A percentile compares a stretch with the other conserved stretches of the same genome.
Conservation (phyloP, 352 stramenopile species). For the Phytophthora sp. region DNA sequence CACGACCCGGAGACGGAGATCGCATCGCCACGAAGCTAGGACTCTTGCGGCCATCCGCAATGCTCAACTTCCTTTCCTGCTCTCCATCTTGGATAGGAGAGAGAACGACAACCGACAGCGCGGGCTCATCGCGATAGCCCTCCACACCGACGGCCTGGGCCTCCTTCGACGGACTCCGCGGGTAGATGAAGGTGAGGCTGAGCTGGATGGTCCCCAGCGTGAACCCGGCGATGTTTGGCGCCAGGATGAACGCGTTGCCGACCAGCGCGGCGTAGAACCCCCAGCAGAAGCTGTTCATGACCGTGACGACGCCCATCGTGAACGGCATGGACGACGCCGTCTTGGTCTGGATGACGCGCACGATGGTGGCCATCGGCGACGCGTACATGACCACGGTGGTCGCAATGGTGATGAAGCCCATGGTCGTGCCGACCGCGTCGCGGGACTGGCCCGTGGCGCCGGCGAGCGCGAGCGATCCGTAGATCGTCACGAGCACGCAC, state of each 20-base stretch:
- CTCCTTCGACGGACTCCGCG: conserved; percentile 32
- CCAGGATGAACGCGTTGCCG: conserved; percentile 40
- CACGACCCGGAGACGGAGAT: conserved; percentile 8
- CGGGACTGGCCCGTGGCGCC: conserved; percentile 30
- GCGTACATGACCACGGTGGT: conserved; percentile 50
- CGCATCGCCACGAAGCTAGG: conserved; percentile 21
- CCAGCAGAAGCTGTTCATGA: conserved; percentile 58
- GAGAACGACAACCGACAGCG: conserved; percentile 15
- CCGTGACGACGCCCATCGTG: conserved; percentile 46
- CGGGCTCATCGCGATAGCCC: conserved; percentile 1
- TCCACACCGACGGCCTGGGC: conserved; percentile 4
- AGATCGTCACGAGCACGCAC: conserved; percentile 33
- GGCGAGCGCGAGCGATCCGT: conserved; percentile 28
- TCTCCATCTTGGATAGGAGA: conserved; percentile 27
- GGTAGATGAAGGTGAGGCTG: conserved; percentile 49
- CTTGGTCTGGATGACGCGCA: conserved; percentile 42
- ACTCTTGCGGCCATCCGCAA: conserved; percentile 4
- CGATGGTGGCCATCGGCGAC: conserved; percentile 51
- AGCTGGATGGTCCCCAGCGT: conserved; percentile 39
- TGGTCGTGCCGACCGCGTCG: conserved; percentile 18
- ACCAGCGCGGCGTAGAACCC: conserved; percentile 44
- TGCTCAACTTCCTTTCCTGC: conserved; percentile 5
- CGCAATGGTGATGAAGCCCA: conserved; percentile 44
- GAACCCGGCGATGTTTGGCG: conserved; percentile 36
- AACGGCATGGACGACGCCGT: conserved; percentile 51